phyloP scores from a whole-genome alignment of 352 stramenopile genomes.

The Blastocystis sp. region DNA sequence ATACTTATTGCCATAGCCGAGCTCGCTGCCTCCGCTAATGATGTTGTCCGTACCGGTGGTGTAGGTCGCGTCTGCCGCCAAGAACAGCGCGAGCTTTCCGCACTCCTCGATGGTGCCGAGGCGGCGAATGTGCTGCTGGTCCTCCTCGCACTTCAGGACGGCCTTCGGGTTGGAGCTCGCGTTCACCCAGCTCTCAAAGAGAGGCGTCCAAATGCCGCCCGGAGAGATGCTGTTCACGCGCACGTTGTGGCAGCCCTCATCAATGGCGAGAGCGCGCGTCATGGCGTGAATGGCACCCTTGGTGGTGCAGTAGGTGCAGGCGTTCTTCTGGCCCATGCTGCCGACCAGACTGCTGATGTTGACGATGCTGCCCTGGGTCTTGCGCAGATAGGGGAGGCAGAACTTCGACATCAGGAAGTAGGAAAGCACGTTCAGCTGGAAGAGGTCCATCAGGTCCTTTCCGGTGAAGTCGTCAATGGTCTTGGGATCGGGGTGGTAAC shows the following conservation, averaged over 20 bases:
- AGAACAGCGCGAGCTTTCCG: conserved; percentile 63
- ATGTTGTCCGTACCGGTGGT: conserved; percentile 66
- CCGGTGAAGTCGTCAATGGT: conserved; percentile 50
- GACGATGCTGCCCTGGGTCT: conserved; percentile 65
- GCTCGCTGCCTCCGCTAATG: conserved; percentile 61
- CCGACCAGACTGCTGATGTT: conserved; percentile 66
- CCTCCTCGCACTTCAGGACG: conserved; percentile 49
- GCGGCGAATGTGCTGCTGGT: conserved; percentile 62
- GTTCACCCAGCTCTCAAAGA: conserved; percentile 67
- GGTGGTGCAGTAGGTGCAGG: conserved; percentile 61
- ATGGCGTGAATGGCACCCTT: conserved; percentile 69
- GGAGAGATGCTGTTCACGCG: conserved; percentile 69
- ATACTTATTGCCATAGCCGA: conserved; percentile 69
- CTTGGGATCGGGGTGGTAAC: conserved; percentile 66
- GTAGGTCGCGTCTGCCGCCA: conserved; percentile 64
- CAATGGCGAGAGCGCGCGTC: conserved; percentile 63
- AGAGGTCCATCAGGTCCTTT: conserved; percentile 66
- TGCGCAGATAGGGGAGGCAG: conserved; percentile 66
- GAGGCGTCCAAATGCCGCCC: conserved; percentile 66
- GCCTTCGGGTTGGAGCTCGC: conserved; percentile 44
- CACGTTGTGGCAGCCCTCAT: conserved; percentile 54
- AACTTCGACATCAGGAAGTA: conserved; percentile 65
- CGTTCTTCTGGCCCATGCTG: conserved; percentile 61
- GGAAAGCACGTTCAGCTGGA: conserved; percentile 68
- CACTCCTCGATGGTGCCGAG: conserved; percentile 65